Evolutionary conservation across 768 basidiomycete genomes (phyloP).

Genomic region (Lactarius indigo): DNA sequence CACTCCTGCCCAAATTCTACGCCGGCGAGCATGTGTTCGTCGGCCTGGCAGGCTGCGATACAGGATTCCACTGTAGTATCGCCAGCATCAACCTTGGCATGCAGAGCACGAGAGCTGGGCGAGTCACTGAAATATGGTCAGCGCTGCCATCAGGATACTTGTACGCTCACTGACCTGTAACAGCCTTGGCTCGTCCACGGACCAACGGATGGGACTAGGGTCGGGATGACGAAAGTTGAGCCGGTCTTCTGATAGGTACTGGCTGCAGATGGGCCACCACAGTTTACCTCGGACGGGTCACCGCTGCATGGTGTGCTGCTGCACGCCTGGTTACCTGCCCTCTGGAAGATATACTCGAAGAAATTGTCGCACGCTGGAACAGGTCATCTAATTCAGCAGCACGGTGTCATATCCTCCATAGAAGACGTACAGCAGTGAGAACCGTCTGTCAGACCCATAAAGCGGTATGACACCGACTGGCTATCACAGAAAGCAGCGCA

Average conservation of each 20-base stretch:
- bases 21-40: neutral
- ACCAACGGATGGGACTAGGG: neutral
- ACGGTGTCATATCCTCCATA: no score
- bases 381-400: no score
- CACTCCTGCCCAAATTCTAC: neutral
- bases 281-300: constrained; percentile 56
- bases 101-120: neutral
- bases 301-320: constrained; percentile 54
- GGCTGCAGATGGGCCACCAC: constrained; percentile 38
- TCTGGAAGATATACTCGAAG: constrained; percentile 46
- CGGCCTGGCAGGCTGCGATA: neutral
- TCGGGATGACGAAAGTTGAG: constrained; percentile 37
- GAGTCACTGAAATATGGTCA: neutral
- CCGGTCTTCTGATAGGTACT: constrained; percentile 55
- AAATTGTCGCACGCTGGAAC: constrained; percentile 3
- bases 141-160: neutral
- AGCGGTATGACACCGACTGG: constrained; percentile 41
- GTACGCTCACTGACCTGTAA: neutral
- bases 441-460: constrained; percentile 67
- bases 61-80: neutral
- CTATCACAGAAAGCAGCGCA: constrained; percentile 44
- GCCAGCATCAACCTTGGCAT: neutral
- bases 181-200: neutral
- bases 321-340: constrained; percentile 44
- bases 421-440: constrained; percentile 51